Base-by-base conservation (phyloP, 805 yeast genomes). In the Wickerhamomyces chaumierensis region DNA sequence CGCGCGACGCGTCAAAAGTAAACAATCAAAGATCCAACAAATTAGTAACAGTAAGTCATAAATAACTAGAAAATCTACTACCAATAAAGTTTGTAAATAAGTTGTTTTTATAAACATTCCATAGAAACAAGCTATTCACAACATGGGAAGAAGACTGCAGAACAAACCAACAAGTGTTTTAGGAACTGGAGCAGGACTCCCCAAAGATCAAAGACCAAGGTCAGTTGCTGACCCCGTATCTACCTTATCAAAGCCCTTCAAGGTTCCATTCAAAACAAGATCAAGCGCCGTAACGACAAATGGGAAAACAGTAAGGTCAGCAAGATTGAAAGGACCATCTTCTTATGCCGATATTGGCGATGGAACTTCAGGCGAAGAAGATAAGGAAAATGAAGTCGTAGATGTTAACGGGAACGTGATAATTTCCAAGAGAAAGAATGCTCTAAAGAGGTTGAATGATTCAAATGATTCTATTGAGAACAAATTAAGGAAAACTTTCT, bases 151-250 rank as follows among this genome's bases (percentile, higher is more conserved):
- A 49, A 53, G 52, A 36, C 49, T 65, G 11, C 73, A 71, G 1
- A 64, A 64, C 42, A 56, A 57, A 38, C 72, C 73, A 1, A 60
- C 58, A 9, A 62, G 62, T 39, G 71, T 67, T 29, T 60, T 78
- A 25, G 88, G 87, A 2, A 72, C 78, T 1, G 90, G 88, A 1
- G 82, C 82, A 1, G 81, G 83, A 0, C 65, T 81, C 0, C 69
- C 75, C n/a, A 65, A 68, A 15, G 67, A 68, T 8, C 67, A 71
- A 36, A 62, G 78, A 33, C 78, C 78, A 7, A 63, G 79, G 18
- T 62, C 70, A 15, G 65, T 71, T 17, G 65, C 68, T 3, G 77
- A 75, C 37, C 70, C 84, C 2, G 58, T 66, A 2, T 62, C 56
- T 6, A 61, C 71, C 18, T 61, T 82, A n/a, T 60, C 76, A 2